These are phyloP conservation scores for Lodderomyces margitis DNA, from an alignment of 1,139 yeast species.

Conservation along the genomic window DNA sequence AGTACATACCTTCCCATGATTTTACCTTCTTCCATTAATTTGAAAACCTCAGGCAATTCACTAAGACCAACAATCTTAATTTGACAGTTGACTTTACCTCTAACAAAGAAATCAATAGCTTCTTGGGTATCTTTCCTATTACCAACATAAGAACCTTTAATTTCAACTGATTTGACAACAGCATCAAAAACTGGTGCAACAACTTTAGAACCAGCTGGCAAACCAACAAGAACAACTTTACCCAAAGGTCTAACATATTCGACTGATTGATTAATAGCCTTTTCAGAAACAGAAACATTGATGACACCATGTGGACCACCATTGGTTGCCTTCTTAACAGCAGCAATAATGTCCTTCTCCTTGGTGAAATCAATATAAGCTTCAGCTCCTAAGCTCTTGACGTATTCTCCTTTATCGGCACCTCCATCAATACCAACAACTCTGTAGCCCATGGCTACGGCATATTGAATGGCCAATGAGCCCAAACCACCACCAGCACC, in stretches of 20 bases:
- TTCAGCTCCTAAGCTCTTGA: slow-evolving; percentile 63
- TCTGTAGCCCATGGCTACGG: slow-evolving; percentile 72
- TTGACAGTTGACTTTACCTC: slow-evolving; percentile 70
- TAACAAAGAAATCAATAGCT: slow-evolving; percentile 68
- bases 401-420: slow-evolving; percentile 58
- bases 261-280: slow-evolving; percentile 62
- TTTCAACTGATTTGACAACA: slow-evolving; percentile 61
- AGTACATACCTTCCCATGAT: slow-evolving; percentile 77
- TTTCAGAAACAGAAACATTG: slow-evolving; percentile 70
- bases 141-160: slow-evolving; percentile 76
- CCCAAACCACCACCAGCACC: slow-evolving; percentile 85
- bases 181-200: slow-evolving; percentile 62
- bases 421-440: slow-evolving; percentile 78
- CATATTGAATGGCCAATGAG: slow-evolving; percentile 71
- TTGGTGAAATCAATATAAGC: slow-evolving; percentile 61
- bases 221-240: slow-evolving; percentile 70
- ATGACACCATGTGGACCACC: slow-evolving; percentile 82
- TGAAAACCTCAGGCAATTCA: slow-evolving; percentile 59
- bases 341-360: slow-evolving; percentile 55
- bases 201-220: slow-evolving; percentile 71
- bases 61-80: slow-evolving; percentile 69
- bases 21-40: slow-evolving; percentile 68
- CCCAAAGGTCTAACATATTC: slow-evolving; percentile 68
- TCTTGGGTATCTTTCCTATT: slow-evolving; percentile 78
- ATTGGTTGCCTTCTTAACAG: slow-evolving; percentile 55